Evolutionary conservation across 768 basidiomycete genomes (phyloP), one percentile per base, ranked within the genome.

Genomic region (Cytidiella melzeri): DNA sequence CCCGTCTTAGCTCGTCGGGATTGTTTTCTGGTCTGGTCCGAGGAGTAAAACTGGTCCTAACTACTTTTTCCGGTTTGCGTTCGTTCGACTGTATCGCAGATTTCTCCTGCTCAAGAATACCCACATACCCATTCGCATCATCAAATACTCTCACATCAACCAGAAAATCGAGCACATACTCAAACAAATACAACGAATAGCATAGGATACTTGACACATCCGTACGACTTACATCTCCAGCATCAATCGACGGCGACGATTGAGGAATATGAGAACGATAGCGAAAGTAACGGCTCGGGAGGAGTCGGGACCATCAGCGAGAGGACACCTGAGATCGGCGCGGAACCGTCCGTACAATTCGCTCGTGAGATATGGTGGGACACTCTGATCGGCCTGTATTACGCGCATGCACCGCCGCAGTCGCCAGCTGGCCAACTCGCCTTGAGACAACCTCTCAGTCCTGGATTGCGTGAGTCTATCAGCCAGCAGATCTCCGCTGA

Each of bases 291-390:
- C 19, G 30, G 30, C 15, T 15, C 30, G 15, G 30, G 30, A 34
- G 30, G 30, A 7, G 30, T 34, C 30, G 9, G 7, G 7, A 34
- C 15, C 30, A 15, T 15, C 15, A 15, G 30, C 15, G 55, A 53
- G 20, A 46, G 45, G n/a, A 37, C 24, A 5, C 30, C 30, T n/a
- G 44, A 45, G 11, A 52, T 68, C 20, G 57, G 55, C 28, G 45
- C 68, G 41, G 77, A 81, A 53, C 87, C 87, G 5, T 83, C 84
- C 7, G 66, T 85, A 30, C 72, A 75, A 42, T 87, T 85, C 63
- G 69, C 73, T 15, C 83, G 84, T 43, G 80, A 84, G 67, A 81
- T 79, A 20, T 88, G 87, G 87, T 90, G 84, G 82, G 88, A 88
- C 59, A 79, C 76, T 3, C 70, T 89, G 15, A 64, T 87, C 28